These are phyloP conservation scores for Auriscalpium microsporum DNA, from an alignment of 768 basidiomycete genomes.

Conservation along the genomic window DNA sequence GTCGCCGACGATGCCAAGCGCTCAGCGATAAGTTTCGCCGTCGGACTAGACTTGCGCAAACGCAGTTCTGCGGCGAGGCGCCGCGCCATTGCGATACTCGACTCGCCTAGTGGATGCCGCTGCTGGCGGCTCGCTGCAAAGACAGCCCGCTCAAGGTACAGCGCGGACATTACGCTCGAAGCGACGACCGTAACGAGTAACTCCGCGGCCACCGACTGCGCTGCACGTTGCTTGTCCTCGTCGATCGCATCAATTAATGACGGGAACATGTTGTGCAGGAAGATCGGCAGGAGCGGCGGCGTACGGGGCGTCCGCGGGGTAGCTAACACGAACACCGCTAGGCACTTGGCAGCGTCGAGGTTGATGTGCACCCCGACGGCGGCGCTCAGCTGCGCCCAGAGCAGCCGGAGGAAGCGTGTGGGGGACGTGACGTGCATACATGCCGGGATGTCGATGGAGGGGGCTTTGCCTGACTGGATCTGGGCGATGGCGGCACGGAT, in stretches of 20 bases:
- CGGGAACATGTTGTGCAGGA: slow-evolving; percentile 61
- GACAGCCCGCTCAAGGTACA: slow-evolving; percentile 66
- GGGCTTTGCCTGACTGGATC: slow-evolving; percentile 54
- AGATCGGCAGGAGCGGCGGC: slow-evolving; percentile 66
- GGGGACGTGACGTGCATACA: slow-evolving; percentile 54
- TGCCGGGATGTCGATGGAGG: slow-evolving; percentile 55
- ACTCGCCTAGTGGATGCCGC: slow-evolving; percentile 46
- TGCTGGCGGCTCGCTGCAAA: slow-evolving; percentile 44
- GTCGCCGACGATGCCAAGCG: slow-evolving; percentile 51
- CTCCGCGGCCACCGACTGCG: slow-evolving; percentile 51
- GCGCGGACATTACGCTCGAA: slow-evolving; percentile 54
- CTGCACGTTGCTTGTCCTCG: slow-evolving; percentile 32
- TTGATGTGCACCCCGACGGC: slow-evolving; percentile 45
- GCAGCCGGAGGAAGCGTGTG: slow-evolving; percentile 49
- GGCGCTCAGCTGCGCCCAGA: slow-evolving; percentile 60
- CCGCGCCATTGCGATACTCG: slow-evolving; percentile 55
- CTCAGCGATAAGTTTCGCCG: slow-evolving; percentile 48
- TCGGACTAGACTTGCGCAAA: slow-evolving; percentile 37
- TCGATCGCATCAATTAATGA: slow-evolving; percentile 51
- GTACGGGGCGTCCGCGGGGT: slow-evolving; percentile 43
- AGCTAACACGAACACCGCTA: slow-evolving; percentile 62
- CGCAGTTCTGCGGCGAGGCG: slow-evolving; percentile 58
- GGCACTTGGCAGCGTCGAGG: slow-evolving; percentile 51
- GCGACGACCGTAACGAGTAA: slow-evolving; percentile 57
- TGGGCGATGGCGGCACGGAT: slow-evolving; percentile 48